A percentile compares a stretch with the other conserved stretches of the same genome.
Conservation (phyloP, 202 grass and related monocot species). For the Hordeum pubiflorum region DNA sequence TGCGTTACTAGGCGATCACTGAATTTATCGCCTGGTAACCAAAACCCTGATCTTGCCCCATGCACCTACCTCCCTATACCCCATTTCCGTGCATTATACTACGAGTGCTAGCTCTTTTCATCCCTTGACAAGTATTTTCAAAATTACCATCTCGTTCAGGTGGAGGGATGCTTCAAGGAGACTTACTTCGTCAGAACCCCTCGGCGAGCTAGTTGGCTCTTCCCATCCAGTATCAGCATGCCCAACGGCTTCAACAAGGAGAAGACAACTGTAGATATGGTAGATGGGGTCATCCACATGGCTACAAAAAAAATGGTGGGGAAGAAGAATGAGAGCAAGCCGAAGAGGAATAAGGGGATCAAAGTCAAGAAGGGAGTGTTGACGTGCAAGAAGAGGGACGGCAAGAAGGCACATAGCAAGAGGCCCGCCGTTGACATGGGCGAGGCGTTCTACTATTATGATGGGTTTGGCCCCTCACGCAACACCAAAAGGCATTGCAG, state of each 20-base stretch:
- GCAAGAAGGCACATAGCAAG: not conserved
- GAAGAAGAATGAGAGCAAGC: not conserved
- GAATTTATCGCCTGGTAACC: too few species aligned
- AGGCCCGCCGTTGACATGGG: not conserved
- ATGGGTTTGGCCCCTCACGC: not conserved
- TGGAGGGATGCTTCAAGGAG: conserved; percentile 26
- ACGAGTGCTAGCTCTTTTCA: not conserved
- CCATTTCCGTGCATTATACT: too few species aligned
- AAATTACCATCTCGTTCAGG: not conserved
- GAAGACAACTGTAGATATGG: not conserved
- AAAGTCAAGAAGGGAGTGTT: not conserved
- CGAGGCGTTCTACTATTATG: not conserved
- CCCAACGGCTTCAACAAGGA: not conserved
- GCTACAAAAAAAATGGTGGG: not conserved
- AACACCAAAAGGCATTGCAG: not conserved
- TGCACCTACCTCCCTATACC: too few species aligned
- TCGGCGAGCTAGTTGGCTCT: conserved; percentile 30
- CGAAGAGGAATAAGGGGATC: not conserved
- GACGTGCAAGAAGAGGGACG: conserved; percentile 73
- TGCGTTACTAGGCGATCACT: too few species aligned
- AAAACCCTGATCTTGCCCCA: too few species aligned
- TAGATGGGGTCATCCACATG: not conserved
- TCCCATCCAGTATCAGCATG: not conserved
- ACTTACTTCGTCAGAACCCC: conserved; percentile 27
- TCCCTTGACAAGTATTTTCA: not conserved